Evolutionary conservation across 164 flowering plant species (phyloP).

Genomic region (Umbellularia californica): DNA sequence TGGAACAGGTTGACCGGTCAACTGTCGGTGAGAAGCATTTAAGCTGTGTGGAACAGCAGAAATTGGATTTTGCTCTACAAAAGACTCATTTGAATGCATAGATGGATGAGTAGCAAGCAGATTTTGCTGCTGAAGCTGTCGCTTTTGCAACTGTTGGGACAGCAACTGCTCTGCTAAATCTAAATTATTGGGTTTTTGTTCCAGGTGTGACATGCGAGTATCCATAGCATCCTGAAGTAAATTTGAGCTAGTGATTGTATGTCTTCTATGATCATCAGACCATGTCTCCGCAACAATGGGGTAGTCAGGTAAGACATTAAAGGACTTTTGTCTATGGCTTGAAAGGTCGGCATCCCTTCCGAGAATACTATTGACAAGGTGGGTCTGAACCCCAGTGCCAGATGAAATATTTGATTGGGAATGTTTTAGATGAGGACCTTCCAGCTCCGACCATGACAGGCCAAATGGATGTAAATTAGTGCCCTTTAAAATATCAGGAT

Average conservation of each 20-base stretch:
- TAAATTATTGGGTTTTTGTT: slow-evolving; percentile 38
- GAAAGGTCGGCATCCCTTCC: slow-evolving; percentile 29
- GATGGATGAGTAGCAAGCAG: slow-evolving; percentile 24
- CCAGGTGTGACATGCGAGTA: slow-evolving; percentile 34
- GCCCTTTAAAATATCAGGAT: slow-evolving; percentile 25
- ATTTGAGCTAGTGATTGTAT: slow-evolving; percentile 28
- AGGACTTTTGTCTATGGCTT: slow-evolving; percentile 19
- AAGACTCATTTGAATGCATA: slow-evolving; percentile 33
- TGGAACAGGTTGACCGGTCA: slow-evolving; percentile 32
- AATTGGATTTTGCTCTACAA: slow-evolving; percentile 42
- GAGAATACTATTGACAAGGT: slow-evolving; percentile 15
- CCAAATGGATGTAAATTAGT: slow-evolving; percentile 73
- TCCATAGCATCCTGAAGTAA: slow-evolving; percentile 36
- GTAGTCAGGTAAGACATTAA: slow-evolving; percentile 34
- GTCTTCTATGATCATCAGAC: slow-evolving; percentile 43
- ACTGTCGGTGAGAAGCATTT: slow-evolving; percentile 37
- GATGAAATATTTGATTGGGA: slow-evolving; percentile 36
- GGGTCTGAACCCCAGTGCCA: slow-evolving; percentile 20
- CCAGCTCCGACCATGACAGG: slow-evolving; percentile 76
- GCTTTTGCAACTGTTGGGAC: slow-evolving; percentile 52
- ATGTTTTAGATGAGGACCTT: slow-evolving; percentile 32
- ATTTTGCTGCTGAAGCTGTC: slow-evolving; percentile 50
- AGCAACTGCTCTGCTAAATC: slow-evolving; percentile 49
- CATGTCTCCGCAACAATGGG: slow-evolving; percentile 43
- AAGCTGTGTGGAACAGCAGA: slow-evolving; percentile 19